Conservation (phyloP, 169 alveolate species). For the Plasmodium gallinaceum region DNA sequence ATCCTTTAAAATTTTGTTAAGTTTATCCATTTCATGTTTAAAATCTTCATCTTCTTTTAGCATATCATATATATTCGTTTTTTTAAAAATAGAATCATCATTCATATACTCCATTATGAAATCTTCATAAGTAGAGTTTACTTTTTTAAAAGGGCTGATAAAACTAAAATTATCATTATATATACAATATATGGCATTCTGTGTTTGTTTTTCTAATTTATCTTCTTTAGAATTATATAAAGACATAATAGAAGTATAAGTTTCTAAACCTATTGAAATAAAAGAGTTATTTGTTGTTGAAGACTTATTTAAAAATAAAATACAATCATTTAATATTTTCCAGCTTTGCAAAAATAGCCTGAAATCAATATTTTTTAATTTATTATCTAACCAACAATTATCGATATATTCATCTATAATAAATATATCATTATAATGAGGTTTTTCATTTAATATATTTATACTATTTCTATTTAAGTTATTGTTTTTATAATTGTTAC, state of each 20-base stretch:
- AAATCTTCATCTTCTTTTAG: slow-evolving; percentile 58
- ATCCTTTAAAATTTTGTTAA: slow-evolving; percentile 61
- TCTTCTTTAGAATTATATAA: slow-evolving; percentile 47
- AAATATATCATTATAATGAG: slow-evolving; percentile 3
- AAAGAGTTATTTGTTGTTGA: slow-evolving; percentile 72
- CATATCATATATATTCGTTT: slow-evolving; percentile 46
- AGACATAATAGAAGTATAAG: slow-evolving; percentile 60
- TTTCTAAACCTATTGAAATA: slow-evolving; percentile 62
- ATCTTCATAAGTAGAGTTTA: slow-evolving; percentile 38
- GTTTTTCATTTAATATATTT: not conserved
- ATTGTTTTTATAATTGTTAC: not conserved
- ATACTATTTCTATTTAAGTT: not conserved
- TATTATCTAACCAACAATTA: slow-evolving; percentile 53
- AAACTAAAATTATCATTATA: slow-evolving; percentile 70
- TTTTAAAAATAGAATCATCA: slow-evolving; percentile 14
- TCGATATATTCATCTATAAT: slow-evolving; percentile 74
- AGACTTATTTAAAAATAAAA: slow-evolving; percentile 45
- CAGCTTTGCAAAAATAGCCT: slow-evolving; percentile 62
- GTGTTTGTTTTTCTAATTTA: slow-evolving; percentile 54
- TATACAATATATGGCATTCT: slow-evolving; percentile 64
- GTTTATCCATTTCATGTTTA: slow-evolving; percentile 53
- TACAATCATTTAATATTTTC: slow-evolving; percentile 65
- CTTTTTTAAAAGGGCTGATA: slow-evolving; percentile 44
- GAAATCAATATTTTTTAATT: slow-evolving; percentile 51
- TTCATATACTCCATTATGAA: slow-evolving; percentile 31